Evolutionary conservation across 2,329 filamentous ascomycete species (phyloP), one percentile per base, ranked within the genome.

Genomic region (Thermochaetoides dissita): DNA sequence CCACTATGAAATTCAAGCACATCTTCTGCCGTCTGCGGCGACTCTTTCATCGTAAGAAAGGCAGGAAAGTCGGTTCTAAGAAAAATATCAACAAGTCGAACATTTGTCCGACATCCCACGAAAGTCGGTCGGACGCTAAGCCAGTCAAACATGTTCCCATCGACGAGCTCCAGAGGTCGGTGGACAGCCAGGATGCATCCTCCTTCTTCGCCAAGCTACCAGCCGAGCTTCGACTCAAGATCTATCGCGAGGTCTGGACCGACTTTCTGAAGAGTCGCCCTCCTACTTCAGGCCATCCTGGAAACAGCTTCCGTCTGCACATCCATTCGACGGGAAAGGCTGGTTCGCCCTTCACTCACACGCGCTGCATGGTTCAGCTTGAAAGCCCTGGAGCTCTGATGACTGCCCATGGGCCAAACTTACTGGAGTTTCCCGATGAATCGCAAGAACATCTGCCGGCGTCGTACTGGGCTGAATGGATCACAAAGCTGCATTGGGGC

Each of bases 381-480:
- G 17, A 24, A 24, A 24, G 5, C 17, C 17, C 17, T 24, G 17
- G 17, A 24, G 17, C 17, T 24, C 17, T 24, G 17, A 24, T 24
- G 17, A 24, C 17, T 24, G 17, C 17, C 17, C 17, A 24, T 24
- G 17, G 17, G 17, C 17, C 17, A 34, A 6, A 34, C 8, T 34
- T 9, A 34, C 32, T 34, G 32, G n/a, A 3, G 32, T 9, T 34
- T 34, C 6, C 9, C 34, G 34, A 17, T 7, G 34, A 8, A 11
- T 17, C n/a, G 34, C 11, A 11, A 17, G 9, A 8, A n/a, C 11
- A 11, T 38, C 44, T 51, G 9, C 41, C 45, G 1, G 2, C 10
- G 6, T 55, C 49, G 51, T 55, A 52, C 45, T 52, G 49, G 46
- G 44, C 47, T 6, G 51, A 51, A 1, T 54, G 49, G 50, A 39